phyloP scores from a whole-genome alignment of 1,284 basidiomycete genomes.

The Austropuccinia psidii region DNA sequence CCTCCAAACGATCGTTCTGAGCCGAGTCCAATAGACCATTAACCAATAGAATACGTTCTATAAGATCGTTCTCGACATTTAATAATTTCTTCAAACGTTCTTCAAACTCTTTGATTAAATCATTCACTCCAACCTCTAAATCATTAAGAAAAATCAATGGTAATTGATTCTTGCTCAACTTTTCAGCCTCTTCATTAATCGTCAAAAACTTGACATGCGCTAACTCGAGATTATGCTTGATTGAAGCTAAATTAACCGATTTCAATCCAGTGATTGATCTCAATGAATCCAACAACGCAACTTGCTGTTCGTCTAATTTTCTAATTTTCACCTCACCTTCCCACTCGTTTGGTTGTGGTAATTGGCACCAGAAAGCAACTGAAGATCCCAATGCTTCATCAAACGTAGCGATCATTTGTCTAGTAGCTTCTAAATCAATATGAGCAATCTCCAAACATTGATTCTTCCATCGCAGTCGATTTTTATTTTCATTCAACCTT shows the following conservation, averaged over 20 bases:
- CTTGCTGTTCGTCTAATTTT: too few species aligned
- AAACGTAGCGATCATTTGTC: not conserved
- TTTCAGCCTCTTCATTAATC: not conserved
- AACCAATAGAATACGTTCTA: not conserved
- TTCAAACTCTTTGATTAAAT: not conserved
- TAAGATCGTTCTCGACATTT: constrained; percentile 3
- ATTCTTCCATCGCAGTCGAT: constrained; percentile 1
- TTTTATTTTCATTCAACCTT: constrained; percentile 3
- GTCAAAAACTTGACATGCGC: not conserved
- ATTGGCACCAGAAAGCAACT: not conserved
- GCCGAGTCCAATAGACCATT: not conserved
- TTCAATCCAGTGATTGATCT: not conserved
- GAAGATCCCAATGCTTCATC: constrained; percentile 1
- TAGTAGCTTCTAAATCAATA: not conserved
- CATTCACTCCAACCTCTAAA: not conserved
- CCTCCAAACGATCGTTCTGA: not conserved
- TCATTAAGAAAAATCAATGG: not conserved
- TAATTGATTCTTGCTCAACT: not conserved
- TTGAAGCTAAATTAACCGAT: not conserved
- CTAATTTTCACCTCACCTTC: not conserved
- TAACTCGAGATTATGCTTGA: not conserved
- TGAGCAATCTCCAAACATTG: not conserved
- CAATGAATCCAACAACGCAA: not conserved
- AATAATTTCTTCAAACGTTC: not conserved
- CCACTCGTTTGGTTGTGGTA: not conserved